These are phyloP conservation scores for Scolecobasidium constrictum DNA, from an alignment of 2,329 filamentous ascomycete species.

Conservation along the genomic window DNA sequence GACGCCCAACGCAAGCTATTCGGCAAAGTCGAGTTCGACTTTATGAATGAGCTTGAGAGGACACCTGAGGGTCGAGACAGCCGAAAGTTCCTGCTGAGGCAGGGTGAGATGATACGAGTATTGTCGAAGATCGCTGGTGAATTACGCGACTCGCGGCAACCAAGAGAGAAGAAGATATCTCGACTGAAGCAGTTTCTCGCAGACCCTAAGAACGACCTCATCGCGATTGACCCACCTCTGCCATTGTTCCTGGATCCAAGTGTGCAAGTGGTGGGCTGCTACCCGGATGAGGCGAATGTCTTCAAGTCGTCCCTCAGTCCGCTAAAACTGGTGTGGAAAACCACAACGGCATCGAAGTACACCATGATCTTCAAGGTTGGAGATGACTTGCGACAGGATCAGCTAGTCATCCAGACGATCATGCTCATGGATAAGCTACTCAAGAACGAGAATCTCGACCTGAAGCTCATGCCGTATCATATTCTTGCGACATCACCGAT, in stretches of 20 bases:
- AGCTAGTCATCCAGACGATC: conserved; percentile 95
- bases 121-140: conserved; percentile 83
- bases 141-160: conserved; percentile 68
- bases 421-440: conserved; percentile 94
- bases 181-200: conserved; percentile 72
- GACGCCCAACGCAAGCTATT: conserved; percentile 71
- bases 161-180: conserved; percentile 70
- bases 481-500: conserved; percentile 86
- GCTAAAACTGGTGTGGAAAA: conserved; percentile 84
- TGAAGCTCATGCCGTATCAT: conserved; percentile 91
- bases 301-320: conserved; percentile 94
- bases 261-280: conserved; percentile 65
- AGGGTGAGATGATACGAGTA: conserved; percentile 81
- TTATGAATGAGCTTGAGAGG: conserved; percentile 78
- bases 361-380: conserved; percentile 96
- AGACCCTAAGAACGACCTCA: conserved; percentile 83
- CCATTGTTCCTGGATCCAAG: conserved; percentile 82
- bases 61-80: conserved; percentile 59
- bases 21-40: conserved; percentile 87
- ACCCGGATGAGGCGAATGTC: conserved; percentile 75
- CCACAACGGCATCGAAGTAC: conserved; percentile 61
- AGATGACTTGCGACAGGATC: conserved; percentile 91
- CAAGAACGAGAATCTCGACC: conserved; percentile 89
- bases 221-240: conserved; percentile 72
- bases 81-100: conserved; percentile 66